Evolutionary conservation across 108 stramenopile species (phyloP).

Genomic region (Discostella pseudostelligera): DNA sequence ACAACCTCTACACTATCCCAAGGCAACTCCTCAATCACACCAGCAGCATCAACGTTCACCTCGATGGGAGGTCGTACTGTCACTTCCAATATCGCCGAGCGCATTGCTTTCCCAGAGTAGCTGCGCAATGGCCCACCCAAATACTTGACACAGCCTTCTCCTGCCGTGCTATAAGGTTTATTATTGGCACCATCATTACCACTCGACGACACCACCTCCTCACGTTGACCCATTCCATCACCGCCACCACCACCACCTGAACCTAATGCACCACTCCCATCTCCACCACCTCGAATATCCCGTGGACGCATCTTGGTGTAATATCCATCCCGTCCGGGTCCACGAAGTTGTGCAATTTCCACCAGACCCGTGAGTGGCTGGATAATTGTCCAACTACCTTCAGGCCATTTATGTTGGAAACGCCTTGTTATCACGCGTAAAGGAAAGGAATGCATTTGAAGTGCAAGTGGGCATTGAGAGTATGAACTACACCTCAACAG

Average conservation of each 20-base stretch:
- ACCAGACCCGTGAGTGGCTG: constrained; percentile 63
- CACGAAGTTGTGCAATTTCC: constrained; percentile 63
- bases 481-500: too few relatives aligned
- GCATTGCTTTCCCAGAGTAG: constrained; percentile 60
- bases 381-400: constrained; percentile 73
- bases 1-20: constrained; percentile 21
- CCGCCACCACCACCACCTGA: constrained; percentile 27
- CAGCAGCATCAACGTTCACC: constrained; percentile 44
- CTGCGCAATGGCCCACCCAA: constrained; percentile 74
- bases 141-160: constrained; percentile 58
- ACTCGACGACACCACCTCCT: background rate
- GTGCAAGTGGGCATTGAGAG: too few relatives aligned
- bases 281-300: constrained; percentile 70
- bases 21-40: constrained; percentile 38
- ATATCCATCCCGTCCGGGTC: constrained; percentile 63
- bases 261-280: constrained; percentile 43
- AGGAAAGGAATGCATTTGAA: too few relatives aligned
- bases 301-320: constrained; percentile 49
- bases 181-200: background rate
- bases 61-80: constrained; percentile 73
- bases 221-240: constrained; percentile 1
- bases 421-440: constrained; percentile 21
- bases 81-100: constrained; percentile 65
- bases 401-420: constrained; percentile 55
- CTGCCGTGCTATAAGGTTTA: constrained; percentile 26